Conservation (phyloP, 768 basidiomycete species). For the Cystoderma amianthinum region DNA sequence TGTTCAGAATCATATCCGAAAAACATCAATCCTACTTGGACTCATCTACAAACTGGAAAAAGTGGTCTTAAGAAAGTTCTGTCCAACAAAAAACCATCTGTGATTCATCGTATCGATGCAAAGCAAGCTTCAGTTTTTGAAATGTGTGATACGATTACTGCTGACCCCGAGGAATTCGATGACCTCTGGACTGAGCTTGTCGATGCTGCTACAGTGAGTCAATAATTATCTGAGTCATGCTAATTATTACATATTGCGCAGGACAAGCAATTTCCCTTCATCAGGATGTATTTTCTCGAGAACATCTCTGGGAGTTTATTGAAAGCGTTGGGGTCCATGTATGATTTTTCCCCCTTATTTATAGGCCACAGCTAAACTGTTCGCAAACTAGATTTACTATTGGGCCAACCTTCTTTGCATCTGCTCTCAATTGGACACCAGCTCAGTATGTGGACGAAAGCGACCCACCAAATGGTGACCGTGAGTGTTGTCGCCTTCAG, state of each 20-base stretch:
- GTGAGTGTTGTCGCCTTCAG: constrained; percentile 18
- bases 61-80: neutral
- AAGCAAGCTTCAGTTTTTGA: too few species aligned
- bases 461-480: constrained; percentile 27
- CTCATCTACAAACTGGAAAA: neutral
- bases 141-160: too few species aligned
- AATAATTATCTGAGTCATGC: too few species aligned
- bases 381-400: constrained; percentile 33
- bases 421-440: constrained; percentile 47
- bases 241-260: too few species aligned
- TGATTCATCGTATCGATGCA: too few species aligned
- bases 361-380: neutral
- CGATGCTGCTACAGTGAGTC: too few species aligned
- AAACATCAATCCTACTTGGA: neutral
- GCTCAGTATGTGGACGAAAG: constrained; percentile 42
- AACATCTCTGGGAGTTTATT: constrained; percentile 39
- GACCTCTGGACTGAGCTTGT: too few species aligned
- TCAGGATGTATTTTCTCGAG: constrained; percentile 42
- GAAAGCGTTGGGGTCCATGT: constrained; percentile 47
- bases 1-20: constrained; percentile 38
- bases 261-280: too few species aligned
- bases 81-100: neutral
- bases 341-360: constrained; percentile 3
- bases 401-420: constrained; percentile 47
- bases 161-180: too few species aligned